Evolutionary conservation across 129 eudicot genomes (phyloP), one percentile per base, ranked within the genome.

Genomic region (Tagetes patula): DNA sequence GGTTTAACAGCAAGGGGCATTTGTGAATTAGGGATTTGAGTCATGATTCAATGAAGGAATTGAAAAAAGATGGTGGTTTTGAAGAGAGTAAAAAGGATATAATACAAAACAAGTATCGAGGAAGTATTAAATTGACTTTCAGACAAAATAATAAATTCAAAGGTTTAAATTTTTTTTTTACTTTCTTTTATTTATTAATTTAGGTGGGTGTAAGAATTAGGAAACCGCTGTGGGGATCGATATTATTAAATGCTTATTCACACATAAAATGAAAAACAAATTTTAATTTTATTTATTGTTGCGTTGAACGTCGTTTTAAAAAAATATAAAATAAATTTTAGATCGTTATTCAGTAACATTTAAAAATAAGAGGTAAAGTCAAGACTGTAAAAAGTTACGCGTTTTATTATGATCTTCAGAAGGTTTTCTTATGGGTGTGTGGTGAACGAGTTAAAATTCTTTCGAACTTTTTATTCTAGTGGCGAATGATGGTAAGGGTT

Each of bases 51-150:
- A 53, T 34, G 62, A 62, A 9, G 70, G 3, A 43, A 32, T 12
- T 43, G 5, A 9, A 47, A 46, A 73, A 31, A 73, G 45, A 73
- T 73, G 1, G 49, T 13, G 65, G 6, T 64, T 74, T 65, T 37
- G 63, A 74, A 46, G 59, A 34, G 40, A 3, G 30, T 13, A 52
- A 47, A 33, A 32, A 58, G 36, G 64, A 74, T 40, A 67, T 31
- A 43, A 45, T 7, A 30, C 60, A 56, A 49, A 63, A 62, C 65
- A 74, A 30, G 49, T 61, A 74, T 74, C 33, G 68, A 74, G 65
- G 79, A 66, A 40, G 72, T 64, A 74, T 50, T 74, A 27, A 74
- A 64, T 74, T 74, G 79, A 74, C 79, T 64, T 61, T 73, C n/a
- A 74, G 78, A 74, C 27, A 10, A 60, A 2, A 46, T 14, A 33